Evolutionary conservation across 129 eudicot genomes (phyloP), one percentile per base, ranked within the genome.

Genomic region (Logfia minima): DNA sequence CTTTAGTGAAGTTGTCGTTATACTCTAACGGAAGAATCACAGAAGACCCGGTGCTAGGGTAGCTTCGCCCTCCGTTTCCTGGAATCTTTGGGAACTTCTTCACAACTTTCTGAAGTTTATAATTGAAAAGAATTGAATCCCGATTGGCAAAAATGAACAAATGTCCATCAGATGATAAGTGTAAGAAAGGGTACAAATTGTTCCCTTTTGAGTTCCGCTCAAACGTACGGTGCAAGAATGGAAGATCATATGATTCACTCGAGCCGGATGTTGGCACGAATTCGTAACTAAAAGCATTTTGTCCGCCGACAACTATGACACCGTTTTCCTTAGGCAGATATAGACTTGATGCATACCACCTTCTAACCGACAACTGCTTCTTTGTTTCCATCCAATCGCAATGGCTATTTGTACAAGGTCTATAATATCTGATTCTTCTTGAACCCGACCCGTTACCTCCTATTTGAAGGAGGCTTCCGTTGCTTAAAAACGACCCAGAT

Each of bases 71-170:
- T 41, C 92, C 92, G 2, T 52, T 32, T 24, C 90, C 90, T 0
- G 94, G 97, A 19, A 91, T 85, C 34, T 24, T 43, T 0, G 94
- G 97, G 23, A 76, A 85, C 0, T 14, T 79, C 59, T 91, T 88
- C 2, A 88, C 82, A 5, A 88, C 86, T 35, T n/a, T 66, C 32
- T 39, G 31, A 8, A 45, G 19, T 63, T 80, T 85, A 56, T 86
- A 88, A 71, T 88, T 71, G 56, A 85, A 85, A 8, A 91, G 90
- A 34, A 91, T 88, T 8, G 94, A 88, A 58, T 91, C 88, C 32
- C 88, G 82, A 77, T 91, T 88, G 26, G 97, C 91, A 28, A 91
- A 91, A 19, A 91, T 85, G 82, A 91, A 91, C 22, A 88, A 13
- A 77, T 86, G 8, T 6, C 97, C 97, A 26, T 88, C 81, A 1